These are phyloP conservation scores for Beauveria sp. DNA, from an alignment of 2,329 filamentous ascomycete species.

Conservation along the genomic window DNA sequence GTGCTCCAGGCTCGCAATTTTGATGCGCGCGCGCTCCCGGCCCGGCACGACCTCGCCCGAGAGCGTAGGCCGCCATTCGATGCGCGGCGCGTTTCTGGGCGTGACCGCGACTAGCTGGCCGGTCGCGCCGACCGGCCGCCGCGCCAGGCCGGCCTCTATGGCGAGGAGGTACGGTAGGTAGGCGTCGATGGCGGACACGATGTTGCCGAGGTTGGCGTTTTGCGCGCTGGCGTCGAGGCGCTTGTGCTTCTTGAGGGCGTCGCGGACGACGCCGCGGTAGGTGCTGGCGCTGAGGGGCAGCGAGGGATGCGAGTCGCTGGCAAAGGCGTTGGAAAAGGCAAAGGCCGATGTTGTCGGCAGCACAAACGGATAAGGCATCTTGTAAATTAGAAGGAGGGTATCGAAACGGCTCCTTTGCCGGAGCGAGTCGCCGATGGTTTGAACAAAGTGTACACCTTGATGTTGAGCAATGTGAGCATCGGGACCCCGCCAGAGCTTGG, in stretches of 20 bases:
- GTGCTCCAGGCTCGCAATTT: conserved; percentile 67
- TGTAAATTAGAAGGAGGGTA: too few relatives aligned
- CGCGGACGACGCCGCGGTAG: conserved; percentile 73
- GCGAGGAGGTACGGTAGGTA: conserved; percentile 83
- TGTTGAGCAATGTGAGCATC: conserved; percentile 1
- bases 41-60: conserved; percentile 56
- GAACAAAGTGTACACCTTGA: not conserved
- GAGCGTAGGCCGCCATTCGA: conserved; percentile 82
- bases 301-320: conserved; percentile 78
- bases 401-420: not conserved
- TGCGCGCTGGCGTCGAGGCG: conserved; percentile 68
- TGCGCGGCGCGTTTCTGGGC: conserved; percentile 46
- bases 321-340: conserved; percentile 70
- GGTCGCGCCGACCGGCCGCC: conserved; percentile 23
- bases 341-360: conserved; percentile 87
- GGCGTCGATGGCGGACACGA: conserved; percentile 61
- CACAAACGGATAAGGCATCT: conserved; percentile 83
- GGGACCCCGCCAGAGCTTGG: conserved; percentile 5
- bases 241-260: conserved; percentile 83
- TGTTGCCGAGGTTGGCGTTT: conserved; percentile 58
- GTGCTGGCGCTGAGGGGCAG: conserved; percentile 77
- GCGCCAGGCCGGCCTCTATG: conserved; percentile 64
- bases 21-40: conserved; percentile 58
- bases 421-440: not conserved
- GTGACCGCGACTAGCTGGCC: conserved; percentile 58